Conservation (phyloP, 768 basidiomycete species). For the Dacryopinax spathularia region DNA sequence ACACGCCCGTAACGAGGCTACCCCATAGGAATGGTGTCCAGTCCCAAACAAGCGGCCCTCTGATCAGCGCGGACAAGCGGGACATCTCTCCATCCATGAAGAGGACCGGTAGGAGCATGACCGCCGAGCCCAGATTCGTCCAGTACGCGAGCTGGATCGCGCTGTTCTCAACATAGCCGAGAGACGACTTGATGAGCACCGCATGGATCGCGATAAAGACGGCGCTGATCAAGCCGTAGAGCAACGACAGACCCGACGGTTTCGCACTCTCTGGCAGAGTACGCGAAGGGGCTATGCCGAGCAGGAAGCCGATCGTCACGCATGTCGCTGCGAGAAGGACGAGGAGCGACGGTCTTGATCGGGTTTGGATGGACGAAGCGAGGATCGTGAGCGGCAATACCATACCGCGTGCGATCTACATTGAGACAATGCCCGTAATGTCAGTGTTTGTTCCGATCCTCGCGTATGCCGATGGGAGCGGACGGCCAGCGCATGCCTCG, state of each 20-base stretch:
- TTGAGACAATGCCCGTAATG: not conserved
- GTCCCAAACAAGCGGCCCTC: constrained; percentile 32
- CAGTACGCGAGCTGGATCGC: constrained; percentile 66
- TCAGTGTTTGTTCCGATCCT: not conserved
- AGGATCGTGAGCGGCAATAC: constrained; percentile 70
- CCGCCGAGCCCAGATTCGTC: constrained; percentile 57
- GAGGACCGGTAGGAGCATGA: constrained; percentile 50
- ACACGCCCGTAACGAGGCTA: constrained; percentile 52
- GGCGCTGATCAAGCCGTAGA: constrained; percentile 59
- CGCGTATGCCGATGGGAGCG: not conserved
- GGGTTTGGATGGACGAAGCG: constrained; percentile 51
- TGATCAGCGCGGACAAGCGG: constrained; percentile 29
- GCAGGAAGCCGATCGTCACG: constrained; percentile 63
- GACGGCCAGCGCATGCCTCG: not conserved
- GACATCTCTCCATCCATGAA: constrained; percentile 41
- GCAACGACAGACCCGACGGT: constrained; percentile 29
- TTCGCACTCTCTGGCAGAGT: not conserved
- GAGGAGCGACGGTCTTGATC: constrained; percentile 37
- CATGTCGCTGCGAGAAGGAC: constrained; percentile 45
- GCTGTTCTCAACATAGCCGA: constrained; percentile 53
- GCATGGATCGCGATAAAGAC: constrained; percentile 64
- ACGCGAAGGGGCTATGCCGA: constrained; percentile 48
- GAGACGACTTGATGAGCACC: constrained; percentile 56
- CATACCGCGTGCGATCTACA: constrained; percentile 68
- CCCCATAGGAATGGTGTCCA: constrained; percentile 44